Evolutionary conservation across 1,139 yeast species (phyloP).

Genomic region (Citeromyces hawaiiensis): DNA sequence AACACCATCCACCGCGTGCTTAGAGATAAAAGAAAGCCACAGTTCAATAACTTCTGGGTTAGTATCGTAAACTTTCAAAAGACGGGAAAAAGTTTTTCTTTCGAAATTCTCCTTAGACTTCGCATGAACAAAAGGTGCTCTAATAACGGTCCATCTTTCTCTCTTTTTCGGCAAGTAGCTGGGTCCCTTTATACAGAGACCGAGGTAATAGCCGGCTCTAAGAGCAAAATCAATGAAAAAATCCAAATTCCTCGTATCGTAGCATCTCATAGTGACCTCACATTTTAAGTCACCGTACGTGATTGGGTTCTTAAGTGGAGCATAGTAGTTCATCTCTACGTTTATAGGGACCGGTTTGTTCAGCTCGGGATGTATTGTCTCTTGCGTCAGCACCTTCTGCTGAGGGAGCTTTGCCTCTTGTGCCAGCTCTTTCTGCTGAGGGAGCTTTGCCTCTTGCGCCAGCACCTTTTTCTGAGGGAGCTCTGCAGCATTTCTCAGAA

Average conservation of each 20-base stretch:
- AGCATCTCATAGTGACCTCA: slow-evolving; percentile 60
- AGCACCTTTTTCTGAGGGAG: too few species aligned
- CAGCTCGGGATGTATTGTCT: slow-evolving; percentile 16
- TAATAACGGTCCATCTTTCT: slow-evolving; percentile 87
- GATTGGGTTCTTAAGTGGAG: slow-evolving; percentile 60
- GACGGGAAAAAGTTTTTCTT: slow-evolving; percentile 70
- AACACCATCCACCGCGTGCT: slow-evolving; percentile 71
- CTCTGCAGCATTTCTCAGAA: neutral
- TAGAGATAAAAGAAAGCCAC: slow-evolving; percentile 68
- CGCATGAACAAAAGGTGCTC: slow-evolving; percentile 91
- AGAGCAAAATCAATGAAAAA: slow-evolving; percentile 77
- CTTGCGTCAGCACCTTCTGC: slow-evolving; percentile 27
- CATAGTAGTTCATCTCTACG: slow-evolving; percentile 70
- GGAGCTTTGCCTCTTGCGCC: too few species aligned
- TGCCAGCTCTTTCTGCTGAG: too few species aligned
- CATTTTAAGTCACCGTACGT: slow-evolving; percentile 66
- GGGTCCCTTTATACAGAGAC: slow-evolving; percentile 69
- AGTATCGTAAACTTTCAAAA: slow-evolving; percentile 69
- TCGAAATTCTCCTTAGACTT: slow-evolving; percentile 91
- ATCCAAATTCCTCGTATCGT: slow-evolving; percentile 54
- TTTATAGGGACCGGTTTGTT: slow-evolving; percentile 63
- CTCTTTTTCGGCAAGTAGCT: slow-evolving; percentile 56
- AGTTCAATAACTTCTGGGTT: slow-evolving; percentile 76
- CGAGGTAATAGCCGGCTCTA: slow-evolving; percentile 82
- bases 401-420: too few species aligned